Base-by-base conservation (phyloP, 1,284 basidiomycete species). In the Polyporus tsugae region DNA sequence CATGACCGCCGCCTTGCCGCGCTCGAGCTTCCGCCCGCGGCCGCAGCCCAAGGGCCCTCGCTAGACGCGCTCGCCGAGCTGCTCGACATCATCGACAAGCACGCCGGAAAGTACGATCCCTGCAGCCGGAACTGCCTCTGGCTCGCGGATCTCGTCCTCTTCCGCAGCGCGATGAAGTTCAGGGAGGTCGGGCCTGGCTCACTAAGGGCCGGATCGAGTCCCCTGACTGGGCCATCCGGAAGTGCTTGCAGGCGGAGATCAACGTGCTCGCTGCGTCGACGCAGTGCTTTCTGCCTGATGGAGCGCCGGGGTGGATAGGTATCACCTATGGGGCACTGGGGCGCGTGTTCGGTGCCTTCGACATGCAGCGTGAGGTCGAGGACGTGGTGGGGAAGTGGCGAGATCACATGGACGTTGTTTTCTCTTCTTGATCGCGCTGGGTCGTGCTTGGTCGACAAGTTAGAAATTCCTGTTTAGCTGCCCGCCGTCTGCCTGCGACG, bases 141-240 rank as follows among this genome's bases (percentile, higher is more conserved):
- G 66, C 22, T 63, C 17, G 52, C 36, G 36, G 62, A 67, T 33
- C 57, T 67, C 41, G 41, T 67, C n/a, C 17, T 63, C 44, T 67
- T 67, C 62, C 25, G 61, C 4, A 49, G 49, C 42, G 57, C 57
- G n/a, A 44, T 29, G 35, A 58, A 58, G 38, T 63, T 63, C 38
- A n/a, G 36, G 11, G 46, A n/a, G 57, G 62, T 53, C 13, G 63
- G 66, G 62, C 42, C 13, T 67, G 66, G 62, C 42, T 52, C 35
- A 11, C 49, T 6, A 22, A 52, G 46, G 55, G 19, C 25, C 35
- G 65, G 42, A 19, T 15, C 13, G n/a, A n/a, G n/a, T 41, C 5
- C 33, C 61, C 65, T 4, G 42, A 53, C 53, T n/a, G 33, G 39
- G 39, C 61, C 10, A 33, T 67, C n/a, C 42, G 55, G 35, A 41